These are phyloP conservation scores for Amauroascus niger DNA, from an alignment of 2,329 filamentous ascomycete species.

Conservation along the genomic window DNA sequence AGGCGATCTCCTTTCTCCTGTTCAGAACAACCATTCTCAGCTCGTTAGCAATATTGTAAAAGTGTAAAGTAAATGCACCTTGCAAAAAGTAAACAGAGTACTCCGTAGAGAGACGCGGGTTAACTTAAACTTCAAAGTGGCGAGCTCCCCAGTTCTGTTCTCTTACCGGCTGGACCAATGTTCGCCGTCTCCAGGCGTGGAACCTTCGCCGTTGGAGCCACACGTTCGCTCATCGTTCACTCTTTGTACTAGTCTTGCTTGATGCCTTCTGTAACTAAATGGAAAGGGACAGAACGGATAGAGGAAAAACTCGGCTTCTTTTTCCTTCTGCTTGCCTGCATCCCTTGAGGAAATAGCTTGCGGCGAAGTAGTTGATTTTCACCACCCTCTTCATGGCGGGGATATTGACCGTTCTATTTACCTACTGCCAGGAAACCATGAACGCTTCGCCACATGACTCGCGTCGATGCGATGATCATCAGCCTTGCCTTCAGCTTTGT, in stretches of 20 bases:
- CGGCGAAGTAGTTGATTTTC: neutral
- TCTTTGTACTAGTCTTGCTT: neutral
- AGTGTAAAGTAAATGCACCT: too few species aligned
- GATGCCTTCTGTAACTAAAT: neutral
- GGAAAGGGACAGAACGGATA: neutral
- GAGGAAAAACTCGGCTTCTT: neutral
- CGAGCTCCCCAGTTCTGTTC: neutral
- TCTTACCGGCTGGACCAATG: constrained; percentile 8
- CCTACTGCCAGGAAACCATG: too few species aligned
- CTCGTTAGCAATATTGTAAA: neutral
- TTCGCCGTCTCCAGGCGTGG: constrained; percentile 11
- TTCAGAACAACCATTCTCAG: neutral
- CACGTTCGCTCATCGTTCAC: neutral
- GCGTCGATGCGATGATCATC: neutral
- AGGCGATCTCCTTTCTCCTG: constrained; percentile 8
- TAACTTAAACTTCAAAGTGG: too few species aligned
- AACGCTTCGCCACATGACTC: neutral
- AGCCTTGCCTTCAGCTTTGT: neutral
- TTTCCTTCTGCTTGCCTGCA: neutral
- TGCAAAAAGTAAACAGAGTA: too few species aligned
- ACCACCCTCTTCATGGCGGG: too few species aligned
- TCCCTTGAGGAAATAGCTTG: neutral
- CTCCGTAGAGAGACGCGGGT: too few species aligned
- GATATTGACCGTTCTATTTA: too few species aligned
- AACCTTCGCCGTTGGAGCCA: neutral